Percentiles rank a stretch among this genome's conserved stretches.
These are phyloP conservation scores for Globisporangium middletonii DNA, from an alignment of 352 stramenopile genomes.

Conservation along the genomic window DNA sequence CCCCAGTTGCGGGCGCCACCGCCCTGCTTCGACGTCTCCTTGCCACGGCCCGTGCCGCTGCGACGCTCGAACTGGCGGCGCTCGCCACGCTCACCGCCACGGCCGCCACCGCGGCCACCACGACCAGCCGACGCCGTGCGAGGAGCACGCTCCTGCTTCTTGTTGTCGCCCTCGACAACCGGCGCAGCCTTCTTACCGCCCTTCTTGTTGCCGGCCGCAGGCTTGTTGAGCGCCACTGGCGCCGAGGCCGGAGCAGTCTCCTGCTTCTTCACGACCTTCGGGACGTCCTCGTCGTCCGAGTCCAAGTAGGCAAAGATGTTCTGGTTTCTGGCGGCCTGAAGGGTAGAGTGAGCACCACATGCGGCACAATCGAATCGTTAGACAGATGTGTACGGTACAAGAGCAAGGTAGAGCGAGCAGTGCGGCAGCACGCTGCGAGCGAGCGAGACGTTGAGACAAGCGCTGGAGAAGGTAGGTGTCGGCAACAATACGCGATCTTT, in stretches of 20 bases:
- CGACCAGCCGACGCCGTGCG: conserved; percentile 44
- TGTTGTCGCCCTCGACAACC: conserved; percentile 34
- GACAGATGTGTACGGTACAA: neutral
- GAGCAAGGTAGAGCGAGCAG: neutral
- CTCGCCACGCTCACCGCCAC: conserved; percentile 44
- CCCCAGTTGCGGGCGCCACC: conserved; percentile 95
- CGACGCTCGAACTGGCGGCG: conserved; percentile 91
- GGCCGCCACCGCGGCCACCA: conserved; percentile 36
- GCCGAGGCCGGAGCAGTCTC: conserved; percentile 36
- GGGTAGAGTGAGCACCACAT: neutral
- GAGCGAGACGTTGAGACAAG: too few species aligned
- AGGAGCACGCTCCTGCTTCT: conserved; percentile 43
- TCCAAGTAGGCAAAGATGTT: conserved; percentile 74
- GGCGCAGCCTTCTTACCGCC: conserved; percentile 43
- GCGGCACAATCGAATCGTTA: neutral
- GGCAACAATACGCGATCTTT: too few species aligned
- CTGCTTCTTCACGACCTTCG: conserved; percentile 60
- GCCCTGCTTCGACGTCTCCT: conserved; percentile 94
- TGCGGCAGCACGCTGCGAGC: neutral
- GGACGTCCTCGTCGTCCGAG: conserved; percentile 74
- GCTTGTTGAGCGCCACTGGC: conserved; percentile 77
- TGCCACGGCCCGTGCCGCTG: conserved; percentile 93
- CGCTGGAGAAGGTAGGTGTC: too few species aligned
- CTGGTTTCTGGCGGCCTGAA: conserved; percentile 39
- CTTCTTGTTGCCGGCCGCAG: conserved; percentile 81